Base-by-base conservation (phyloP, 768 basidiomycete species). In the Lentinula lateritia region DNA sequence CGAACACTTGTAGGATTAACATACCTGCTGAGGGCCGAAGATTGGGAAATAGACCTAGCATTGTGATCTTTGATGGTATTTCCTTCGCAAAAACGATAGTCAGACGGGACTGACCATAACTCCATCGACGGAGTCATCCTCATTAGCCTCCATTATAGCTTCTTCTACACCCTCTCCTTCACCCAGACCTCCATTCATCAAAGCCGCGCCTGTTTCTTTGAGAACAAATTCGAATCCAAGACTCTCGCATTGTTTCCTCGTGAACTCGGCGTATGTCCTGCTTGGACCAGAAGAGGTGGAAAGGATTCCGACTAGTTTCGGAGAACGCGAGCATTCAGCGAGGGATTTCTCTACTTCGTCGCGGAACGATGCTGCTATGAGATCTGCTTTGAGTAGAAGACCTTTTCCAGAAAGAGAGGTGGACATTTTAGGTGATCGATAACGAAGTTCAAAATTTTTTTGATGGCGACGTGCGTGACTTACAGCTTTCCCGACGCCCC, bases 91-190 rank as follows among this genome's bases (percentile, higher is more conserved):
- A 46, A 58, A 45, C 13, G 48, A 52, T 20, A 38, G 65, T 12
- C 62, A 35, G 58, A 55, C 60, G 23, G 15, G 34, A 67, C 84
- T 63, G 66, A 95, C 97, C 95, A 98, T 97, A 69, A 99, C 94
- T 8, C 96, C 96, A 74, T 96, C 86, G 9, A 96, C 85, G 60
- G 77, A 79, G 13, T 78, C 76, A 69, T 98, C 95, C 63, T 90
- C 90, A 69, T 99, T 99, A 7, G 95, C 94, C 68, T 94, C 92
- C 36, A 98, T 88, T 66, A 98, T 96, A 7, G 92, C 95, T 72
- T 96, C 92, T 72, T 99, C 97, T 7, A 95, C 94, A 10, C 92
- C 95, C 35, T 95, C 93, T 0, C 92, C 92, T 50, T 92, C 90
- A 0, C 78, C 83, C 6, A 84, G 75, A 23, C 76, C 76, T 65